Base-by-base conservation (phyloP, 1,284 basidiomycete species). In the Thelephora terrestris region DNA sequence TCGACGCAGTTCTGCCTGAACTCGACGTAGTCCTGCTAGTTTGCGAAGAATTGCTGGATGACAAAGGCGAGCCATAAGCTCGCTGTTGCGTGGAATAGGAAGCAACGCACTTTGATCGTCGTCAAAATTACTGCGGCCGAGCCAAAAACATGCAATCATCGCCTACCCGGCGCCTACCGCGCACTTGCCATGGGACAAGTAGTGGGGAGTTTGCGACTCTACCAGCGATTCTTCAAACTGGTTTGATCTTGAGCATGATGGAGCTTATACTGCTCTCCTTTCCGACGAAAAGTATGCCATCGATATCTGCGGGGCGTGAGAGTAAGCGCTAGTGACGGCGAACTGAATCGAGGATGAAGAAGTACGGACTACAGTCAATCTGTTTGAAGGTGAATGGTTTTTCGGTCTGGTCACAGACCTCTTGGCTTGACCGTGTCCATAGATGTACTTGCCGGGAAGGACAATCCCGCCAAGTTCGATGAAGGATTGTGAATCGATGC, bases 401-500 rank as follows among this genome's bases (percentile, higher is more conserved):
- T 46, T 34, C 56, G 50, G 14, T 45, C 35, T 51, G 34, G 57
- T 48, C 49, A 70, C 64, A 45, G 75, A 50, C 42, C n/a, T n/a
- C n/a, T n/a, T n/a, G n/a, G n/a, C n/a, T n/a, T n/a, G 62, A 0
- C 79, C 80, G n/a, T 58, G 48, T 14, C 81, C 80, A 40, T 64
- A 69, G 4, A 82, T 60, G 54, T 81, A 83, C 14, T 74, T 65
- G 4, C 80, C 81, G 0, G 81, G 75, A 5, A 78, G 75, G 5
- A 68, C 59, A 47, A 71, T 67, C 0, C 80, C 80, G 55, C 83
- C 81, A 4, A 84, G 60, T 21, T 67, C 66, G 14, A 85, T 76
- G 55, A 71, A 83, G 1, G 71, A 64, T 49, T 76, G 79, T 5
- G 76, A 75, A 49, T 75, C 68, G 2, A 75, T 57, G 23, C 60